Base-by-base conservation (phyloP, 176 grass and related monocot species). In the Oryza officinalis region DNA sequence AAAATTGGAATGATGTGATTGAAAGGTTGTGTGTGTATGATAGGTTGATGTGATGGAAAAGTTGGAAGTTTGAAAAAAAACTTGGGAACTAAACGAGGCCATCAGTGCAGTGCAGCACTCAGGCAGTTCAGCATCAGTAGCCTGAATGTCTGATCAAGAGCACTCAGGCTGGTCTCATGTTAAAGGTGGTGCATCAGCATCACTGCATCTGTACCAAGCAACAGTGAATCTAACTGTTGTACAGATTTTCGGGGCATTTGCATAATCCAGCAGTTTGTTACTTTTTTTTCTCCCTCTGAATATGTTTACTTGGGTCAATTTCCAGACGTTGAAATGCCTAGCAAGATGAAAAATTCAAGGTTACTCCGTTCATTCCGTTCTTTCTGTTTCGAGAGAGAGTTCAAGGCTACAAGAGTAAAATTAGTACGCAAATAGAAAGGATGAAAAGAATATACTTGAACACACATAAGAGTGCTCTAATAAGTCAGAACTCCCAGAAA, bases 401-500 rank as follows among this genome's bases (percentile, higher is more conserved):
- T 82, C 15, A 52, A 47, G 40, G 20, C 13, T 52, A 22, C 5
- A 75, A 40, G 28, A 20, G 38, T 25, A 43, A 2, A 69, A 14
- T 13, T 9, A 49, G 20, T 65, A 37, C 3, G 57, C 57, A 80
- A 71, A 37, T 13, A 65, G 23, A 22, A 38, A 54, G 6, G 35
- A 46, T 31, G 35, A 0, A 2, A 23, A 3, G 57, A 12, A 77
- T 23, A 81, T 20, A 63, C 47, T 76, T 61, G 43, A 71, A 25
- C 17, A 35, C 10, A 41, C 2, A 28, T 61, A 27, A 8, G 28
- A 63, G 40, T 70, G 41, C 8, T 59, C 6, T 41, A 12, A 4
- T 65, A 85, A 76, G 13, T 41, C n/a, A 7, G 65, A 85, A 76
- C 25, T 71, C 1, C 18, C 52, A 57, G 52, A 57, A 57, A 57